Percentiles rank a stretch among this genome's conserved stretches.
These are phyloP conservation scores for Diaporthe sp. DNA, from an alignment of 2,329 filamentous ascomycete genomes.

Conservation along the genomic window DNA sequence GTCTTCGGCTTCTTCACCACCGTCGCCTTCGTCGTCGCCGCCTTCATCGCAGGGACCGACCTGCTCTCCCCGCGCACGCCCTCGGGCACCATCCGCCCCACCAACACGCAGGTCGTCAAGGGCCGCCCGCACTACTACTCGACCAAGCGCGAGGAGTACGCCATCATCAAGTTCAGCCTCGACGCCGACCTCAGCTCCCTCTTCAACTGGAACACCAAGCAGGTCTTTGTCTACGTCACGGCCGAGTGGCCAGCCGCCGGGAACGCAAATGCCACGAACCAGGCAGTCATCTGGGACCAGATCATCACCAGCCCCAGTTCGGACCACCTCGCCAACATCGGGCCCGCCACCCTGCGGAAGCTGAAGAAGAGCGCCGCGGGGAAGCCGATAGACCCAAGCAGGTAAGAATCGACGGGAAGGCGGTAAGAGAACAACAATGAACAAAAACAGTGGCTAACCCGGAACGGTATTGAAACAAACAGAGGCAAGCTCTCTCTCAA, in stretches of 20 bases:
- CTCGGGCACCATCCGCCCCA: conserved; percentile 71
- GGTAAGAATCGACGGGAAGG: conserved; percentile 55
- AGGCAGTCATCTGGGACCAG: conserved; percentile 94
- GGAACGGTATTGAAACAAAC: not conserved
- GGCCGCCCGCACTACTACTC: conserved; percentile 97
- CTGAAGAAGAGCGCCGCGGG: conserved; percentile 70
- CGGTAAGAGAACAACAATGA: too few species aligned
- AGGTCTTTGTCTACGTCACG: conserved; percentile 96
- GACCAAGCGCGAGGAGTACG: conserved; percentile 93
- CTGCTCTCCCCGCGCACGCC: conserved; percentile 79
- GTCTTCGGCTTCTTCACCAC: conserved; percentile 99
- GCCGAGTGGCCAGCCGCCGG: conserved; percentile 74
- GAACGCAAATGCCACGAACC: conserved; percentile 64
- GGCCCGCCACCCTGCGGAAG: conserved; percentile 73
- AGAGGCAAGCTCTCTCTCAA: conserved; percentile 82
- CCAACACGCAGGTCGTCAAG: conserved; percentile 91
- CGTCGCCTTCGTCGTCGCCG: conserved; percentile 85
- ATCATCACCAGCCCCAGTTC: conserved; percentile 86
- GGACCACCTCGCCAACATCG: conserved; percentile 72
- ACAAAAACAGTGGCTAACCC: not conserved
- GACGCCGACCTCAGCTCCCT: conserved; percentile 91
- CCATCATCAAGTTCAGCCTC: conserved; percentile 92
- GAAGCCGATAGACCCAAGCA: conserved; percentile 71
- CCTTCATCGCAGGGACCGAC: conserved; percentile 85
- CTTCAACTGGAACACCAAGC: conserved; percentile 99